phyloP scores from a whole-genome alignment of 129 eudicot species.

The Lactuca saligna region DNA sequence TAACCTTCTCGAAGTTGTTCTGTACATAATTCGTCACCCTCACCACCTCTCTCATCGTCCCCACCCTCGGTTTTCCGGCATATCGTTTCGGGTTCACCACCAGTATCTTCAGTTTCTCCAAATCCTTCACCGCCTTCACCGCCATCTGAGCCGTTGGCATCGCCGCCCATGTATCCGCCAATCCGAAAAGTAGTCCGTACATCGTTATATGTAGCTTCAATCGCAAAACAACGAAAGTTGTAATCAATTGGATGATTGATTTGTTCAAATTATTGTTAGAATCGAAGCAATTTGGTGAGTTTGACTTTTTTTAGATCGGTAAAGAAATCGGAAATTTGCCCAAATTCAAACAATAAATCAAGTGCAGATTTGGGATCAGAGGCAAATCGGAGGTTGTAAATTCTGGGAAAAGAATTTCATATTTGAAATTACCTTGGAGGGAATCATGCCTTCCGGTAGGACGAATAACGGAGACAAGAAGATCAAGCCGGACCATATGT shows the following conservation, averaged over 20 bases:
- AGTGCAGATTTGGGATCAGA: neutral
- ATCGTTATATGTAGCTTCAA: constrained; percentile 50
- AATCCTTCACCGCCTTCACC: constrained; percentile 53
- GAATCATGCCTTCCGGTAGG: constrained; percentile 60
- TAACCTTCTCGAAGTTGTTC: constrained; percentile 66
- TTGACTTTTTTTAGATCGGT: too few relatives aligned
- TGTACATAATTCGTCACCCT: constrained; percentile 58
- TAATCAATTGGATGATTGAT: too few relatives aligned
- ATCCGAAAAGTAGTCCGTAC: constrained; percentile 73
- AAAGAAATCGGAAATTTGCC: too few relatives aligned
- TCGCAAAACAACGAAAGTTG: neutral
- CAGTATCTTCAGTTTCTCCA: constrained; percentile 51
- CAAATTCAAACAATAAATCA: too few relatives aligned
- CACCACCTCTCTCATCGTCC: constrained; percentile 76
- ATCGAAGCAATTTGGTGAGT: neutral
- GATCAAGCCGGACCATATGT: constrained; percentile 64
- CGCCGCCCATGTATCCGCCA: constrained; percentile 82
- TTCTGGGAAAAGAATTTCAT: too few relatives aligned
- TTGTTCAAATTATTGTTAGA: too few relatives aligned
- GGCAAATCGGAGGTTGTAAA: too few relatives aligned
- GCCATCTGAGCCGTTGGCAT: constrained; percentile 71
- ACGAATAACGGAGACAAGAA: constrained; percentile 70
- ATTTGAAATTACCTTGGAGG: constrained; percentile 57
- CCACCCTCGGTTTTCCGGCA: constrained; percentile 73
- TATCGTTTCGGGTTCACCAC: constrained; percentile 69